Conservation (phyloP, 2,329 filamentous ascomycete genomes). For the Paraphoma chrysanthemicola region DNA sequence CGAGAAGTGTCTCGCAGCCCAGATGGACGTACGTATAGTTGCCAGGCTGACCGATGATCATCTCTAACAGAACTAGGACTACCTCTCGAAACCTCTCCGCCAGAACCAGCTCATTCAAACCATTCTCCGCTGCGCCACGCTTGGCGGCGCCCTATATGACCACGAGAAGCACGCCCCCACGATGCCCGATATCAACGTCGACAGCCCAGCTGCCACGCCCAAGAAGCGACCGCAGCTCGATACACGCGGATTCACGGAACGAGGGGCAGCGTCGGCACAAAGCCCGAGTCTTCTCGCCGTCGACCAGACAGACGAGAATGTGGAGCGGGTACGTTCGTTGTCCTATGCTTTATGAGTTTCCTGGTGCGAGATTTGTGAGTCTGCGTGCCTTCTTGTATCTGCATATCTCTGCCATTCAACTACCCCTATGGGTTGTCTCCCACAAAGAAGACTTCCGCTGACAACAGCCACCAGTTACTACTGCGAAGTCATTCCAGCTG, state of each 20-base stretch:
- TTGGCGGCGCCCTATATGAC: slow-evolving; percentile 82
- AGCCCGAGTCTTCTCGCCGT: slow-evolving; percentile 69
- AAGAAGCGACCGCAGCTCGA: slow-evolving; percentile 62
- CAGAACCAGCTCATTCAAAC: slow-evolving; percentile 98
- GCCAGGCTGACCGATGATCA: not conserved
- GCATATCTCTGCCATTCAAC: not conserved
- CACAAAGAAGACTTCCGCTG: too few relatives aligned
- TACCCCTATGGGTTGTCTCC: too few relatives aligned
- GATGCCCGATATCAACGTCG: slow-evolving; percentile 48
- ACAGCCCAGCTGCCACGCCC: slow-evolving; percentile 7
- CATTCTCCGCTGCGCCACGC: slow-evolving; percentile 93
- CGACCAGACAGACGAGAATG: slow-evolving; percentile 68
- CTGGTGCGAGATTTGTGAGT: slow-evolving; percentile 5
- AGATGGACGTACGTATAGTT: slow-evolving; percentile 75
- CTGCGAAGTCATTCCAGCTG: slow-evolving; percentile 9
- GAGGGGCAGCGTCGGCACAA: slow-evolving; percentile 63
- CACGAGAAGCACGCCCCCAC: slow-evolving; percentile 58
- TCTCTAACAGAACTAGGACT: slow-evolving; percentile 64
- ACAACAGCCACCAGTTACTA: slow-evolving; percentile 3
- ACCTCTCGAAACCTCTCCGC: slow-evolving; percentile 93
- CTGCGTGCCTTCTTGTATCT: slow-evolving; percentile 11
- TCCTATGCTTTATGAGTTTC: slow-evolving; percentile 24
- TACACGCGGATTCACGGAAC: slow-evolving; percentile 72
- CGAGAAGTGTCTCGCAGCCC: slow-evolving; percentile 96
- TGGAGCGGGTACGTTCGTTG: slow-evolving; percentile 59